Percentiles rank a stretch among this genome's conserved stretches.
Conservation (phyloP, 1,284 basidiomycete genomes). For the Leccinum ponderosum region DNA sequence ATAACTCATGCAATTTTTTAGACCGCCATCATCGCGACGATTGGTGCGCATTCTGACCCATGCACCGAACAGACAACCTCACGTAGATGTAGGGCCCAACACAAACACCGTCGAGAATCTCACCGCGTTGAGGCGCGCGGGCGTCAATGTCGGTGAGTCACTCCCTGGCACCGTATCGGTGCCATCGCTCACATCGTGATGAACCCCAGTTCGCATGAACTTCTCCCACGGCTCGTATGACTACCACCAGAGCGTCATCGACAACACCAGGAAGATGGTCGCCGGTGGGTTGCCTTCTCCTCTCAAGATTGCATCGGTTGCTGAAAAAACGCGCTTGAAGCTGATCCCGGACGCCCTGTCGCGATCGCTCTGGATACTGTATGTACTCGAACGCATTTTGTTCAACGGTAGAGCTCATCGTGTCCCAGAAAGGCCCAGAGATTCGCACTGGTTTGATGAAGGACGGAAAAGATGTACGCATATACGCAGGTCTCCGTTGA, state of each 20-base stretch:
- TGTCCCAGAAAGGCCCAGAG: conserved; percentile 91
- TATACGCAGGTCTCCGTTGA: conserved; percentile 11
- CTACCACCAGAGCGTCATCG: conserved; percentile 96
- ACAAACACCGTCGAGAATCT: conserved; percentile 89
- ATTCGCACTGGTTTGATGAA: conserved; percentile 97
- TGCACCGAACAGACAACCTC: conserved; percentile 11
- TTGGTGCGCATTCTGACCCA: conserved; percentile 55
- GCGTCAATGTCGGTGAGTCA: conserved; percentile 91
- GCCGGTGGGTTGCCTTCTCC: conserved; percentile 49
- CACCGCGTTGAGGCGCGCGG: conserved; percentile 77
- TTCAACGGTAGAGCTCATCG: conserved; percentile 14
- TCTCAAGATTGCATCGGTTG: not conserved
- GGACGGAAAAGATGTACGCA: conserved; percentile 72
- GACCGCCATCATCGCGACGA: conserved; percentile 97
- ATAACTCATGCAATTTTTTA: conserved; percentile 35
- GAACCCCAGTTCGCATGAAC: conserved; percentile 88
- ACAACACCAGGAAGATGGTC: conserved; percentile 89
- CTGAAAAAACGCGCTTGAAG: conserved; percentile 15
- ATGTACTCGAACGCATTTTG: conserved; percentile 23
- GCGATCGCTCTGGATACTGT: conserved; percentile 99
- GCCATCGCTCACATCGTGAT: conserved; percentile 11
- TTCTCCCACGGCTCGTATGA: conserved; percentile 97
- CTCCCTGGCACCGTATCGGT: conserved; percentile 4
- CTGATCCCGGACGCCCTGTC: conserved; percentile 82
- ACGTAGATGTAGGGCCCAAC: conserved; percentile 71